Evolutionary conservation across 1,284 basidiomycete species (phyloP).

Genomic region (Tylopilus sp.): DNA sequence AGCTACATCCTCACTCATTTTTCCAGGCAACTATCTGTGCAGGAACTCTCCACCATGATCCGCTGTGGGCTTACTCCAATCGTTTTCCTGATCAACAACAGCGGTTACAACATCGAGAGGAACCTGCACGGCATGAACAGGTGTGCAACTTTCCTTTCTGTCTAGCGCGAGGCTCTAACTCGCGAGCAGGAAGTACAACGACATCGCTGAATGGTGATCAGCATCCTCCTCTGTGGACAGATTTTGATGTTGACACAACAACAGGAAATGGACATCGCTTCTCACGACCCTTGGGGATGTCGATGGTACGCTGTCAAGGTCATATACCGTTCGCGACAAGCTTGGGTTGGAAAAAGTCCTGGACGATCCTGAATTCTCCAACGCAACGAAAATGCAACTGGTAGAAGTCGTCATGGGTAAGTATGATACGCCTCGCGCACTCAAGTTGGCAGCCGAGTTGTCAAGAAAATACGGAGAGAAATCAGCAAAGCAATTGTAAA

Average conservation of each 20-base stretch:
- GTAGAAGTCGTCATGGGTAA: conserved; percentile 76
- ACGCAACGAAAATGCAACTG: conserved; percentile 63
- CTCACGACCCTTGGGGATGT: conserved; percentile 55
- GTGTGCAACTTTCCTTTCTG: conserved; percentile 14
- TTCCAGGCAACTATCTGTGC: conserved; percentile 63
- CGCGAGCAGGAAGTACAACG: conserved; percentile 61
- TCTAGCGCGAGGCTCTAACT: conserved; percentile 29
- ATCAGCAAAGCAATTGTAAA: conserved; percentile 19
- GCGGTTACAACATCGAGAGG: conserved; percentile 85
- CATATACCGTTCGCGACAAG: conserved; percentile 64
- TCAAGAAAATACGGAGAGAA: conserved; percentile 25
- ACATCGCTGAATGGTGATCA: conserved; percentile 59
- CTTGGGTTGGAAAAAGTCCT: conserved; percentile 61
- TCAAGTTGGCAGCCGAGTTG: conserved; percentile 51
- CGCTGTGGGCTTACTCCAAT: conserved; percentile 65
- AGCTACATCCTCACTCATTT: background rate
- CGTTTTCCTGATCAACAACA: conserved; percentile 85
- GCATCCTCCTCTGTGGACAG: background rate
- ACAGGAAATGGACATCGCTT: conserved; percentile 54
- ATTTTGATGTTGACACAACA: conserved; percentile 10
- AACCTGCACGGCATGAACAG: conserved; percentile 63
- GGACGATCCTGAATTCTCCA: conserved; percentile 52
- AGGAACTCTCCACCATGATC: conserved; percentile 78
- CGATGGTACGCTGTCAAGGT: conserved; percentile 53
- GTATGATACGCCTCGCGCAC: conserved; percentile 65